A percentile compares a stretch with the other conserved stretches of the same genome.
phyloP scores from a whole-genome alignment of 108 stramenopile genomes.

The Mediolabrus comicus region DNA sequence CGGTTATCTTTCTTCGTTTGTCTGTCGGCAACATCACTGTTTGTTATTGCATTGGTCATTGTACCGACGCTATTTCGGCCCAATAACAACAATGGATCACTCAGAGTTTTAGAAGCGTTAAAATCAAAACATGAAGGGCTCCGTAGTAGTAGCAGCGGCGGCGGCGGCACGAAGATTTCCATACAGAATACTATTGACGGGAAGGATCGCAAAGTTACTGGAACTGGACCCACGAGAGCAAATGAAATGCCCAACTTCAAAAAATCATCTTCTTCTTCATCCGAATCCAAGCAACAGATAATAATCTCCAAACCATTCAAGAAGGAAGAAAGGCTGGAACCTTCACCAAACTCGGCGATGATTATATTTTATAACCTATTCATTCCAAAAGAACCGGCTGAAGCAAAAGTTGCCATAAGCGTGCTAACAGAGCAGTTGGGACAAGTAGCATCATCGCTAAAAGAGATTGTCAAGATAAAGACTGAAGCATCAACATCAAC shows the following conservation, averaged over 20 bases:
- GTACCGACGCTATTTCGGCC: neutral
- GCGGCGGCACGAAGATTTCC: neutral
- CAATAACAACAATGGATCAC: neutral
- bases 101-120: neutral
- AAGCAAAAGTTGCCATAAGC: conserved; percentile 20
- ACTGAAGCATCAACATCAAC: neutral
- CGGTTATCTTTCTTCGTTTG: neutral
- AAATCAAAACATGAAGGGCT: neutral
- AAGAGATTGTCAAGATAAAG: neutral
- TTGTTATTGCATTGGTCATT: neutral
- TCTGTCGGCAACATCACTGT: neutral
- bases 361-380: conserved; percentile 44
- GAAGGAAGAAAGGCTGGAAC: neutral
- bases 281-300: neutral
- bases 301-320: neutral
- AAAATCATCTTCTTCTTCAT: neutral
- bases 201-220: neutral
- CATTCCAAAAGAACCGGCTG: conserved; percentile 25
- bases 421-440: conserved; percentile 39
- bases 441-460: conserved; percentile 34
- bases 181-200: neutral
- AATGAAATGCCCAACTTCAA: too few relatives aligned
- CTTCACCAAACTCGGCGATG: conserved; percentile 9
- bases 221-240: too few relatives aligned
- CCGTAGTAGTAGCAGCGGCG: too few relatives aligned